Evolutionary conservation across 805 yeast genomes (phyloP), one percentile per base, ranked within the genome.

Genomic region (Ogataea pignaliae): DNA sequence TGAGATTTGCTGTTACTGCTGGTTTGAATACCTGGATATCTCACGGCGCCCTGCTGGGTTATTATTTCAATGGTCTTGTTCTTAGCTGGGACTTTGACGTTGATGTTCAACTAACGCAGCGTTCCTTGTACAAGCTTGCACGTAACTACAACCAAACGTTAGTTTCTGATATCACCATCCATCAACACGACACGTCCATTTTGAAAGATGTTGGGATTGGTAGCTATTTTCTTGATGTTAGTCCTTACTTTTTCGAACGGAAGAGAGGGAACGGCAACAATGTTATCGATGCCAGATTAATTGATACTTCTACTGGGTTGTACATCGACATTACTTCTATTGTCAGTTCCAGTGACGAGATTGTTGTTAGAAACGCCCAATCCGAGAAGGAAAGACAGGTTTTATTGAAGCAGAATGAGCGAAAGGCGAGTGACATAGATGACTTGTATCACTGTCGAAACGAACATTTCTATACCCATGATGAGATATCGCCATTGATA

Each of bases 41-140:
- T 5, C 84, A 80, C 59, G 87, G 87, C 2, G 66, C 84, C 10
- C 64, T 81, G 45, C 67, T 81, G 26, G 81, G 83, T 8, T 81
- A 81, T 76, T 73, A 75, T 51, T 79, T 78, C 72, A 78, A 76
- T 55, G 84, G 83, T 1, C 57, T 76, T 46, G 63, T 69, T 5
- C 65, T 81, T 49, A 81, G 82, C 8, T 81, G 83, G 83, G 86
- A 80, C 57, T 66, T 68, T 37, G 85, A 80, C 53, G 61, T 77
- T 30, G 85, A 81, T 62, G 82, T 78, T n/a, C 83, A 79, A 53
- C 63, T 80, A 55, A 74, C 84, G 1, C 72, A 75, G 46, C 54
- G 50, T 2, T 73, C 75, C 32, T 55, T 78, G 40, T 61, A 65
- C 39, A 56, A 51, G 33, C 54, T 81, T 33, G 79, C 79, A 3